Base-by-base conservation (phyloP, 768 basidiomycete species). In the Gautieria morchelliformis region DNA sequence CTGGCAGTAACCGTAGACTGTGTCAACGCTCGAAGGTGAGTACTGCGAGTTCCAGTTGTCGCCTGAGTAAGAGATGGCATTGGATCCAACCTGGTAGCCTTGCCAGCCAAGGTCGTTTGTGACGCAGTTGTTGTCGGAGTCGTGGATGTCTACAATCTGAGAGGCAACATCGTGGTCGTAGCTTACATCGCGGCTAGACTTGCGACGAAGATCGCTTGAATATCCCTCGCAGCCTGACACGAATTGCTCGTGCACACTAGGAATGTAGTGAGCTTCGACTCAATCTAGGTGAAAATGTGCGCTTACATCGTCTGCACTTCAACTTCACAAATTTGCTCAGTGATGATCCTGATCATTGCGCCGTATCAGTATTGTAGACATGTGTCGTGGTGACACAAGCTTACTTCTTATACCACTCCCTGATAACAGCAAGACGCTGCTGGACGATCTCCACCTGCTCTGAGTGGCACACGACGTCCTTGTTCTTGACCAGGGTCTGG, bases 251-350 rank as follows among this genome's bases (percentile, higher is more conserved):
- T 52, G 51, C 10, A 48, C 49, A 33, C 57, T 58, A 33, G 32
- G 41, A 5, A n/a, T 27, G 7, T 27, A n/a, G 44, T 56, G 24
- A 51, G 48, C 20, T 22, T 48, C 20, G 24, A 37, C 17, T 17
- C 8, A 49, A 20, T 20, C 27, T 1, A 17, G 37, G 10, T n/a
- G 19, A 22, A 27, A 27, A 2, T 27, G 2, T 9, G 24, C 6
- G 40, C 57, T 27, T 45, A 58, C 57, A 58, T 51, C 37, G 51
- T 42, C 32, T 58, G 57, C 5, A 52, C 46, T 35, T 58, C 57
- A 20, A 45, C 35, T 49, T 58, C 57, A 41, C 57, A 58, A 27
- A 52, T 44, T 50, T 58, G 57, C 15, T 50, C 51, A 33, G 51
- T 50, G 20, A 58, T 44, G 50, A 58, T 52, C 44, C 50, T 52